Base-by-base conservation (phyloP, 176 grass and related monocot genomes). In the Carex cristatella region DNA sequence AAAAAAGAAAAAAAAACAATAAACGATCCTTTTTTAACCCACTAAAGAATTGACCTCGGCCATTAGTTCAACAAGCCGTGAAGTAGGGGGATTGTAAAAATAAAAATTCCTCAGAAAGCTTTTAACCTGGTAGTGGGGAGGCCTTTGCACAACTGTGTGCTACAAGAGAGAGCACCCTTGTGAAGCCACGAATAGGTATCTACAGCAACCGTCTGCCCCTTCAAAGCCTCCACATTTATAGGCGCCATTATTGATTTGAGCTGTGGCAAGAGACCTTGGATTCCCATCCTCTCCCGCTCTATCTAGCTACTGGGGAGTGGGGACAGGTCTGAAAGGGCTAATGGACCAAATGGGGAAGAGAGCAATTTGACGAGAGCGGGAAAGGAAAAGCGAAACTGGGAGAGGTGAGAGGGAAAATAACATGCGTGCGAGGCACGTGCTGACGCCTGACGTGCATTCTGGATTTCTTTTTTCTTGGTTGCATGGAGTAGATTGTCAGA, bases 101-200 rank as follows among this genome's bases (percentile, higher is more conserved):
- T 8, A 62, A 19, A 19, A 61, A 61, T n/a, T 7, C 16, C 2
- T 23, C 16, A 14, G 8, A 27, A 79, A 71, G 16, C 28, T 68
- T 11, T 27, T 13, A 61, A 98, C 95, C 87, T 98, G 75, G 93
- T 83, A 84, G 95, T 98, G 65, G 89, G 95, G 11, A 98, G 59
- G 88, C 93, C 91, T 77, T 98, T 98, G 95, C 93, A 98, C 69
- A 98, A 88, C 84, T 86, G 83, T 40, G 89, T 80, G 85, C 91
- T 86, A 85, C 95, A 98, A 61, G 89, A 95, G 69, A 95, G 93
- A 55, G 93, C 95, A 46, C 95, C 95, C 82, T 95, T 98, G 89
- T 98, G 95, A 75, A 98, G 95, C 95, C 95, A 95, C 27, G 95
- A 98, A 65, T 98, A 98, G 76, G 95, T 93, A 83, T 98, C 91